These are phyloP conservation scores for Arthrobotrys megalospora DNA, from an alignment of 2,329 filamentous ascomycete species.

Conservation along the genomic window DNA sequence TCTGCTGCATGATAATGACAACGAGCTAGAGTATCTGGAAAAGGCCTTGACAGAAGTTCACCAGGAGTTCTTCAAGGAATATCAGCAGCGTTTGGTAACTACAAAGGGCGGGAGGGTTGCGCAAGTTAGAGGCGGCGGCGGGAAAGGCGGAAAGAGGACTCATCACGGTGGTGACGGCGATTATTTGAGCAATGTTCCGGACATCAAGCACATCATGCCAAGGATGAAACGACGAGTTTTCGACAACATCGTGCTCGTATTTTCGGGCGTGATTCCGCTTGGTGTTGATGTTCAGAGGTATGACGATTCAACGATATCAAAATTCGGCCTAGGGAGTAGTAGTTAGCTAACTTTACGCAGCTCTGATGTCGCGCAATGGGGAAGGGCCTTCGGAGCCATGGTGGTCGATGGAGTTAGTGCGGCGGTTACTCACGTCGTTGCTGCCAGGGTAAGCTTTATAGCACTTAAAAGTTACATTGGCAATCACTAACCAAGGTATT, in stretches of 20 bases:
- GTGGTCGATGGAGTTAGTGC: constrained; percentile 69
- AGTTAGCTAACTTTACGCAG: constrained; percentile 65
- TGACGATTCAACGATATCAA: constrained; percentile 62
- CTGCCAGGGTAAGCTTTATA: constrained; percentile 67
- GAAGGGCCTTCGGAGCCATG: constrained; percentile 84
- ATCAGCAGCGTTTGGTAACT: constrained; percentile 74
- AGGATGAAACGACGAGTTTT: constrained; percentile 84
- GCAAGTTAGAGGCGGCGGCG: constrained; percentile 71
- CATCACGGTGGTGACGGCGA: constrained; percentile 67
- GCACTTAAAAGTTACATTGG: constrained; percentile 67
- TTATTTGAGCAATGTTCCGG: constrained; percentile 78
- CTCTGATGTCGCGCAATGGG: constrained; percentile 90
- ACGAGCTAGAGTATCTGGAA: constrained; percentile 83
- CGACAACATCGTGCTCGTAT: constrained; percentile 81
- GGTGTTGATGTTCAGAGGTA: constrained; percentile 80
- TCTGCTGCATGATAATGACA: constrained; percentile 88
- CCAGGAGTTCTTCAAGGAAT: constrained; percentile 83
- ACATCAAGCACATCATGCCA: constrained; percentile 88
- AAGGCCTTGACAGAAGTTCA: constrained; percentile 83
- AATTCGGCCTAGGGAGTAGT: not conserved
- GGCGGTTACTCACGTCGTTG: constrained; percentile 71
- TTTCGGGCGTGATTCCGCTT: constrained; percentile 90
- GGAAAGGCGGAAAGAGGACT: constrained; percentile 65
- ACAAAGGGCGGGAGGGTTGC: constrained; percentile 69
- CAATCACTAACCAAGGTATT: constrained; percentile 68